These are phyloP conservation scores for Phoenix roebelenii DNA, from an alignment of 176 grass and related monocot species.

Conservation along the genomic window DNA sequence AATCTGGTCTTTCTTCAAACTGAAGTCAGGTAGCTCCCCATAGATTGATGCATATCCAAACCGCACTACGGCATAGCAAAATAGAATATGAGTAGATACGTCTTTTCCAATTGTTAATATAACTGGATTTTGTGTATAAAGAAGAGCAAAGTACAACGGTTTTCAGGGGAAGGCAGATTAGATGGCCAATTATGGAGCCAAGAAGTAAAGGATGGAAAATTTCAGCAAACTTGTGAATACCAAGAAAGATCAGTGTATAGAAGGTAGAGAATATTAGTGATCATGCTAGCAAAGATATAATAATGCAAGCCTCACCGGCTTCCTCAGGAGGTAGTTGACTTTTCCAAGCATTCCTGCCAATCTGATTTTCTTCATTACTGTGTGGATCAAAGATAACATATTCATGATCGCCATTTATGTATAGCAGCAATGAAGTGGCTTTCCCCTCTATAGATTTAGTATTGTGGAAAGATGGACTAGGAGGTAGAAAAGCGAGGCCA, in stretches of 20 bases:
- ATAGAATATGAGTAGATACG: constrained; percentile 1
- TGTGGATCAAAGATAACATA: constrained; percentile 79
- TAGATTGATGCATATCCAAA: constrained; percentile 69
- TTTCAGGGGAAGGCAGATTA: no score
- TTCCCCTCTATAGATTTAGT: constrained; percentile 18
- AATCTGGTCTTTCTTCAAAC: constrained; percentile 33
- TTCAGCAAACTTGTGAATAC: no score
- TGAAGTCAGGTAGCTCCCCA: constrained; percentile 48
- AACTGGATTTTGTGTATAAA: no score
- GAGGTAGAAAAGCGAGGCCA: constrained; percentile 53
- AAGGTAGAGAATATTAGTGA: neutral
- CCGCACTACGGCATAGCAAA: constrained; percentile 32
- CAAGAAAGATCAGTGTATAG: no score
- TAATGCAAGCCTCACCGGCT: constrained; percentile 27
- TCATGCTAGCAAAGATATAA: constrained; percentile 8
- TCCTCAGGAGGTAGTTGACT: constrained; percentile 42
- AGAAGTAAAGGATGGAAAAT: no score
- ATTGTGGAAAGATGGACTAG: constrained; percentile 19
- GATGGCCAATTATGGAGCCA: no score
- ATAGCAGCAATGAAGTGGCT: constrained; percentile 33
- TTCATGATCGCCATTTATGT: constrained; percentile 66
- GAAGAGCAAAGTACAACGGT: no score
- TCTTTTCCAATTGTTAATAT: no score
- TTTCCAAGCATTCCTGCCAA: constrained; percentile 22
- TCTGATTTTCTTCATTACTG: constrained; percentile 20